Conservation (phyloP, 495 filamentous ascomycete species). For the Hypoxylon lienhwacheense region DNA sequence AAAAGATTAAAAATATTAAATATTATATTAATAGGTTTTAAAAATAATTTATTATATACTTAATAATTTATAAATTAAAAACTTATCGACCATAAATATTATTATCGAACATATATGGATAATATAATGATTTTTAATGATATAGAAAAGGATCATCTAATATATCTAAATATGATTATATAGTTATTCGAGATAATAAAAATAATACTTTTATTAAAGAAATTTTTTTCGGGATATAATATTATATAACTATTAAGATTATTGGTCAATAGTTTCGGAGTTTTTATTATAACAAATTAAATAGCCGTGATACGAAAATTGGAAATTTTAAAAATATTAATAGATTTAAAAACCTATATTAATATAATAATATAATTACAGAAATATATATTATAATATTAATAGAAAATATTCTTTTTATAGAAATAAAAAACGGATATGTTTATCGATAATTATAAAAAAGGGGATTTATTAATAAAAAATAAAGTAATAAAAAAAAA, state of each 20-base stretch:
- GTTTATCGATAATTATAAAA: not conserved
- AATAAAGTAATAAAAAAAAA: not conserved
- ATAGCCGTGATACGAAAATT: not conserved
- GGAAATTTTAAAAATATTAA: not conserved
- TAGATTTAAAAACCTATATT: not conserved
- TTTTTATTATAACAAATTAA: not conserved
- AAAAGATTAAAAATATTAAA: conserved; percentile 6
- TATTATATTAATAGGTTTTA: conserved; percentile 8
- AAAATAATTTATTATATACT: not conserved
- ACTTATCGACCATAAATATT: not conserved
- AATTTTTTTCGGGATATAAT: conserved; percentile 1
- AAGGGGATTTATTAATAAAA: not conserved
- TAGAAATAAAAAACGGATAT: not conserved
- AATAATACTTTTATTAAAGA: not conserved
- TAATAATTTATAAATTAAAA: conserved; percentile 10
- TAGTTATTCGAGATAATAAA: not conserved
- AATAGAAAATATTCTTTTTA: not conserved
- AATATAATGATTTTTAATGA: conserved; percentile 2
- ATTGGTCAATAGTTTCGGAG: not conserved
- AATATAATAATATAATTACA: not conserved
- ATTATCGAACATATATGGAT: not conserved
- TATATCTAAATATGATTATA: not conserved
- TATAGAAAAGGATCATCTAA: not conserved
- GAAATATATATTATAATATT: conserved; percentile 1
- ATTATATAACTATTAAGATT: not conserved